These are phyloP conservation scores for Solanum appendiculatum DNA, from an alignment of 257 asterid genomes.

Conservation along the genomic window DNA sequence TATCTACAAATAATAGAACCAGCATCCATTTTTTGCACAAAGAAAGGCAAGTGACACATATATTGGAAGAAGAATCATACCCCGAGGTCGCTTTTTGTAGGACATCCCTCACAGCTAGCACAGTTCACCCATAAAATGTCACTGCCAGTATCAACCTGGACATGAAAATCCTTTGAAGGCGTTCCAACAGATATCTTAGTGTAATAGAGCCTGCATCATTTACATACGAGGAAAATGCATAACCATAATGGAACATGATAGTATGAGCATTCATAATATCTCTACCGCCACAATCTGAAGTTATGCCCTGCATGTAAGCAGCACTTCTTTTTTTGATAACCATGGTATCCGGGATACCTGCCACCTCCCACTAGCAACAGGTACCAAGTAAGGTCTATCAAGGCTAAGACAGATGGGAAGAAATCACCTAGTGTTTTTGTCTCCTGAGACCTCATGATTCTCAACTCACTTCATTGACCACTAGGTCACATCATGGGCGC, in stretches of 20 bases:
- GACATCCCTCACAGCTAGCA: conserved; percentile 39
- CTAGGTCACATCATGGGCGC: not conserved
- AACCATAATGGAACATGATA: not conserved
- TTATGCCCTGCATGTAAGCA: not conserved
- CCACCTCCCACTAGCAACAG: not conserved
- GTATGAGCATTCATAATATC: not conserved
- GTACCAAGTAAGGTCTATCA: not conserved
- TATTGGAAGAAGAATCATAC: conserved; percentile 16
- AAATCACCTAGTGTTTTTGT: not conserved
- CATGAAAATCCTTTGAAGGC: conserved; percentile 49
- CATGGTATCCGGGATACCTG: too few species aligned
- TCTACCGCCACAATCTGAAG: not conserved
- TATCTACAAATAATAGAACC: not conserved
- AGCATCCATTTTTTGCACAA: not conserved
- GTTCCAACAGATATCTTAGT: conserved; percentile 47
- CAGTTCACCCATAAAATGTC: conserved; percentile 61
- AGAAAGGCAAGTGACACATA: not conserved
- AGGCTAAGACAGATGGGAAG: not conserved
- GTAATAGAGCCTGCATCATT: conserved; percentile 42
- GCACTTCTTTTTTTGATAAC: not conserved
- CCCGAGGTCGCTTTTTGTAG: conserved; percentile 40
- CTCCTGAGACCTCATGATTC: not conserved
- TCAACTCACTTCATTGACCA: not conserved
- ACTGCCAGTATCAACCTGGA: conserved; percentile 71
- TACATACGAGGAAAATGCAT: not conserved